phyloP scores from a whole-genome alignment of 148 eudicot species.

The Camellia granthamiana region DNA sequence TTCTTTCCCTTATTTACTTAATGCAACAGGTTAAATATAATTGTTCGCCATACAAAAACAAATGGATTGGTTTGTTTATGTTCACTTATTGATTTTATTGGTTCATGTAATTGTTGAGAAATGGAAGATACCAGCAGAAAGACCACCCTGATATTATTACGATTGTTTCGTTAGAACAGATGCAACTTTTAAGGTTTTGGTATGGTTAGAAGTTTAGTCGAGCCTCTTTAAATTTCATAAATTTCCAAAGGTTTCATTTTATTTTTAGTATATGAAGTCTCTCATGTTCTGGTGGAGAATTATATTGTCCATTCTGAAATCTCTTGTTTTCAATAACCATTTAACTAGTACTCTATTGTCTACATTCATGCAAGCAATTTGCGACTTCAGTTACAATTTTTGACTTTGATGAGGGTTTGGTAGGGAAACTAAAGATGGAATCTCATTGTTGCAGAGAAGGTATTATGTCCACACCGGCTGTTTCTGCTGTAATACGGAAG shows the following conservation, averaged over 20 bases:
- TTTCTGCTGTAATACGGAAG: constrained; percentile 95
- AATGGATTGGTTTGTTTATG: neutral
- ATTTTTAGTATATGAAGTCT: neutral
- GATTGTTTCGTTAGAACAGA: too few species aligned
- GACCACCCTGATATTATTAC: too few species aligned
- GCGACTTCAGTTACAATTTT: neutral
- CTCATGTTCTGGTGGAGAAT: constrained; percentile 9
- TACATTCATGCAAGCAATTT: neutral
- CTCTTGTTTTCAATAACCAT: neutral
- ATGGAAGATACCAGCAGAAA: too few species aligned
- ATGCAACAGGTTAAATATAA: neutral
- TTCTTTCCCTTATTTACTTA: neutral
- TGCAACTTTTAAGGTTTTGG: too few species aligned
- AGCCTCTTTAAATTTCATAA: too few species aligned
- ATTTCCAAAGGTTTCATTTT: too few species aligned
- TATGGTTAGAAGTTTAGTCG: too few species aligned
- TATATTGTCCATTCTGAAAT: neutral
- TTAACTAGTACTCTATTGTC: neutral
- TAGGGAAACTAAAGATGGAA: constrained; percentile 13
- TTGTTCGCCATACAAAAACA: neutral
- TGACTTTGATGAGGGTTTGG: neutral
- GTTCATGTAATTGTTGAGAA: too few species aligned
- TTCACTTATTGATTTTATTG: neutral
- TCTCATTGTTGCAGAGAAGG: constrained; percentile 67
- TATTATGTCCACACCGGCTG: constrained; percentile 94